These are phyloP conservation scores for Sarcodon sp. DNA, from an alignment of 768 basidiomycete genomes.

Conservation along the genomic window DNA sequence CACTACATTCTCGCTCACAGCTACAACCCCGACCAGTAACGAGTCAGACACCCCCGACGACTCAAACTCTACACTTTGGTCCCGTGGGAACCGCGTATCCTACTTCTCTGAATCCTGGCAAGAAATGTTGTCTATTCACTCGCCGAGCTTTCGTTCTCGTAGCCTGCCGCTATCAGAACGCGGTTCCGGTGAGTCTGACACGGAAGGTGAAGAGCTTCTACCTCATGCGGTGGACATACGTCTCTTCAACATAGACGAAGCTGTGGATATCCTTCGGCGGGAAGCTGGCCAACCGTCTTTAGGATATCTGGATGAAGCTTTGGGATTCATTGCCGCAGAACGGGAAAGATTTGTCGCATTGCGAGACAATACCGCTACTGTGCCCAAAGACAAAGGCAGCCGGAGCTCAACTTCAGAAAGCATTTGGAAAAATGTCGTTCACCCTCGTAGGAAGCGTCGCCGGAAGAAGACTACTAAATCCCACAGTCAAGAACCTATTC, in stretches of 20 bases:
- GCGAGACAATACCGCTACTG: constrained; percentile 12
- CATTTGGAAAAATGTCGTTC: constrained; percentile 25
- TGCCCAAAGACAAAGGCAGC: constrained; percentile 9
- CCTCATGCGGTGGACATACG: constrained; percentile 4
- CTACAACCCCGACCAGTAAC: constrained; percentile 17
- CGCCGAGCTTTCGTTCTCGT: too few relatives aligned
- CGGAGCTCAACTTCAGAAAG: constrained; percentile 19
- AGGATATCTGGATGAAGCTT: constrained; percentile 59
- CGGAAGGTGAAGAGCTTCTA: constrained; percentile 12
- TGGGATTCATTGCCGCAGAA: constrained; percentile 67
- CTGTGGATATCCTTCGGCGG: constrained; percentile 9
- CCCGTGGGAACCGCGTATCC: constrained; percentile 39
- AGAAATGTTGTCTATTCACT: constrained; percentile 2
- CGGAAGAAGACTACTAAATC: constrained; percentile 12
- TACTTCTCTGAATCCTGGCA: constrained; percentile 25
- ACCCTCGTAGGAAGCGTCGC: constrained; percentile 22
- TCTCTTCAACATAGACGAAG: constrained; percentile 4
- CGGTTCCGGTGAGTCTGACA: constrained; percentile 10
- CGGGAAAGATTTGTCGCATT: constrained; percentile 42
- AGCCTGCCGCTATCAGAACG: constrained; percentile 5
- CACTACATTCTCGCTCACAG: constrained; percentile 14
- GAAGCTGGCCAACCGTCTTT: constrained; percentile 43
- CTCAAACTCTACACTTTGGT: constrained; percentile 53
- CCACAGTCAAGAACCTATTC: not conserved
- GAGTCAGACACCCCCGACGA: constrained; percentile 24